These are phyloP conservation scores for Vitellaria paradoxa DNA, from an alignment of 179 eudicot genomes.

Conservation along the genomic window DNA sequence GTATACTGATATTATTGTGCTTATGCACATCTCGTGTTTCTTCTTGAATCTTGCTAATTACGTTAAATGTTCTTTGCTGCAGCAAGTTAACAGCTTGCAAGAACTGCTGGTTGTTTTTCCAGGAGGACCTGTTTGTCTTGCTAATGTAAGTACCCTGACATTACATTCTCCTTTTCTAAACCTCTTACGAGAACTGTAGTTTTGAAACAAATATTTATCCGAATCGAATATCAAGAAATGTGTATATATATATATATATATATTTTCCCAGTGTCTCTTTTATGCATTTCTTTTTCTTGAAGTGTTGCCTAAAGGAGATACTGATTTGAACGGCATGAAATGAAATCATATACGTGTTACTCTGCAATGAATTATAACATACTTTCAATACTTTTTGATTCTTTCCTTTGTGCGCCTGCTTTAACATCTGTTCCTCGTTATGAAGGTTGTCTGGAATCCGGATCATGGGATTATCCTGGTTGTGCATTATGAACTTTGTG, in stretches of 20 bases:
- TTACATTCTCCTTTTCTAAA: background rate
- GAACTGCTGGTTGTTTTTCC: background rate
- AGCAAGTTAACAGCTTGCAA: background rate
- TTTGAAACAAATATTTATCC: background rate
- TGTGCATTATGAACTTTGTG: constrained; percentile 4
- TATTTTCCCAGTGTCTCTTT: background rate
- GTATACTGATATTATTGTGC: background rate
- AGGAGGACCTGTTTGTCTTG: background rate
- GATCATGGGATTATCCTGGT: background rate
- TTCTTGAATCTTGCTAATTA: constrained; percentile 1
- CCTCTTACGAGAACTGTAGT: background rate
- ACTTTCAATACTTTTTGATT: background rate
- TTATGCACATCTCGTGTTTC: background rate
- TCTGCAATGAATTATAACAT: background rate
- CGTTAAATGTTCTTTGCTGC: background rate
- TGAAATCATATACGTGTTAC: background rate
- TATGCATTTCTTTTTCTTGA: background rate
- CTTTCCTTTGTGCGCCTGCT: constrained; percentile 9
- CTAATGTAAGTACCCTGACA: background rate
- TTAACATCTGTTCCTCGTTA: background rate
- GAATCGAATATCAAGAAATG: background rate
- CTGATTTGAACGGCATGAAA: constrained; percentile 6
- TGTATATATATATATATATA: too few species aligned
- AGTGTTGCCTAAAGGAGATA: background rate
- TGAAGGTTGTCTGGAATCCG: background rate